Conservation (phyloP, 2,329 filamentous ascomycete genomes). For the Fusarium temperatum region DNA sequence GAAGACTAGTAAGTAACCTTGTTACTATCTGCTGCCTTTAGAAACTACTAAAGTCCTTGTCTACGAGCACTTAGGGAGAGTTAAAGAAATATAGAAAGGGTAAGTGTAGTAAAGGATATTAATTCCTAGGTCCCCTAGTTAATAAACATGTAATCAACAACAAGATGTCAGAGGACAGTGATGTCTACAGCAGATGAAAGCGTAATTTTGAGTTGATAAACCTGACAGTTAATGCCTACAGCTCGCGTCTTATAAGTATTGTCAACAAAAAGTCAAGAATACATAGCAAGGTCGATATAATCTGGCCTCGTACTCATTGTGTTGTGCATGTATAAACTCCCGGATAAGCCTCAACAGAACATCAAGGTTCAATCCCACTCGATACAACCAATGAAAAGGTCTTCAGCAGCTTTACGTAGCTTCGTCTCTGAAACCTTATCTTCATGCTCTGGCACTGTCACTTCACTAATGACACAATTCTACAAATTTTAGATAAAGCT, state of each 20-base stretch:
- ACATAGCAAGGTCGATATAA: rapidly evolving
- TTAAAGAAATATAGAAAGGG: neutral
- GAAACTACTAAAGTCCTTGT: neutral
- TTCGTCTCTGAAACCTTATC: neutral
- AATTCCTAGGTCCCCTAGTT: neutral
- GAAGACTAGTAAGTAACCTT: neutral
- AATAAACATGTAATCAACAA: neutral
- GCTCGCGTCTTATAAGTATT: too few species aligned
- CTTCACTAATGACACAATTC: too few species aligned
- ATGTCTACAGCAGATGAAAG: neutral
- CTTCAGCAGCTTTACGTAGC: too few species aligned
- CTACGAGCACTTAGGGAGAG: neutral
- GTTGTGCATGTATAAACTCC: neutral
- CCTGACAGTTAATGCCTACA: too few species aligned
- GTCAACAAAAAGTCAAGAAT: neutral
- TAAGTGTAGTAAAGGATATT: neutral
- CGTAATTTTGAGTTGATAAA: too few species aligned
- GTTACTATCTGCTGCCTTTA: rapidly evolving
- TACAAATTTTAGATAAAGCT: too few species aligned
- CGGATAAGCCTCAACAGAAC: rapidly evolving
- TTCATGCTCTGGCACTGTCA: too few species aligned
- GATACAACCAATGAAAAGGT: neutral
- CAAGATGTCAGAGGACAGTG: neutral
- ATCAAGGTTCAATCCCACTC: neutral
- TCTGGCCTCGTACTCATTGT: neutral